These are phyloP conservation scores for Astrocystis sublimbata DNA, from an alignment of 495 filamentous ascomycete genomes.

Conservation along the genomic window DNA sequence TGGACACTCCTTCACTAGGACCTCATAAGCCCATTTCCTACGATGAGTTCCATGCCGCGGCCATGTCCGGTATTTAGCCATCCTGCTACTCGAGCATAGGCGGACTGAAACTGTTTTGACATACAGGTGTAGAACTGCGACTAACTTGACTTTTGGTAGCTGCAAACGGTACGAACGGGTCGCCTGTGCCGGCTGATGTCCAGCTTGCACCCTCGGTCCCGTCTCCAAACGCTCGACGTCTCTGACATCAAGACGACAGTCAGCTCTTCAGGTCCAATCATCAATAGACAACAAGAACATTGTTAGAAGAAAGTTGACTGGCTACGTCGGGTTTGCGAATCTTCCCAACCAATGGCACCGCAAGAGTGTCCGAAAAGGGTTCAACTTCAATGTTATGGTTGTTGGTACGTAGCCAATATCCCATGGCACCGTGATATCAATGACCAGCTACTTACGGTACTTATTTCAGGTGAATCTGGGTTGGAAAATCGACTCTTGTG, in stretches of 20 bases:
- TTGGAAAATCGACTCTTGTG: conserved; percentile 97
- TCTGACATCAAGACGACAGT: conserved; percentile 78
- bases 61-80: conserved; percentile 38
- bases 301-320: conserved; percentile 95
- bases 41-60: conserved; percentile 46
- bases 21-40: conserved; percentile 47
- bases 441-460: conserved; percentile 20
- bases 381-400: conserved; percentile 99
- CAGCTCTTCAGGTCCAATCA: conserved; percentile 35
- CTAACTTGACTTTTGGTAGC: conserved; percentile 44
- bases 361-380: conserved; percentile 99
- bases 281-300: conserved; percentile 93
- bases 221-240: conserved; percentile 54
- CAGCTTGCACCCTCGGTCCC: conserved; percentile 49
- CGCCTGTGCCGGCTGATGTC: conserved; percentile 52
- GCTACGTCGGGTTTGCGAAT: conserved; percentile 98
- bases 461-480: conserved; percentile 84
- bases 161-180: conserved; percentile 62
- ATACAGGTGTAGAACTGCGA: background rate
- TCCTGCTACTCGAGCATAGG: conserved; percentile 26
- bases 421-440: background rate
- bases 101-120: conserved; percentile 10
- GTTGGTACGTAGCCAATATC: conserved; percentile 86
- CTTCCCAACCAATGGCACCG: conserved; percentile 99
- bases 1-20: conserved; percentile 49